A percentile compares a stretch with the other conserved stretches of the same genome.
These are phyloP conservation scores for Geotrichum ghanense DNA, from an alignment of 805 yeast genomes.

Conservation along the genomic window DNA sequence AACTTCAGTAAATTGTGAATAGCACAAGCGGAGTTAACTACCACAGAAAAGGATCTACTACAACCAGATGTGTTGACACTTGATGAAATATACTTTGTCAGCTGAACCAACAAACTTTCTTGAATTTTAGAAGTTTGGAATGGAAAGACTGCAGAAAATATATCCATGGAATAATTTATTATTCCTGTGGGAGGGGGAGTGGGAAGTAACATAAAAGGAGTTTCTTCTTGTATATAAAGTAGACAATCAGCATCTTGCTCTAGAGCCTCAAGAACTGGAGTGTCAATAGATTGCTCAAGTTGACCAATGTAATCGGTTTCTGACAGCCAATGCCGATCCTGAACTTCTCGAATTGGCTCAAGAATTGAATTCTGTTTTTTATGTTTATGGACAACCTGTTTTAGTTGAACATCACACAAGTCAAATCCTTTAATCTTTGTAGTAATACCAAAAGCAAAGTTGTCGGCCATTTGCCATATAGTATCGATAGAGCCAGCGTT, in stretches of 20 bases:
- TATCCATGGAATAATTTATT: slow-evolving; percentile 68
- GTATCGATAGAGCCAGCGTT: slow-evolving; percentile 19
- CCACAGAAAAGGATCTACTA: slow-evolving; percentile 36
- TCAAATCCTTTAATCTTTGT: slow-evolving; percentile 22
- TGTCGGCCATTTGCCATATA: slow-evolving; percentile 30
- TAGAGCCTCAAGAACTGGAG: slow-evolving; percentile 17
- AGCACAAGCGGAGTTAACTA: slow-evolving; percentile 53
- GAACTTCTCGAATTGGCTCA: slow-evolving; percentile 4
- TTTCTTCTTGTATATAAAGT: slow-evolving; percentile 9
- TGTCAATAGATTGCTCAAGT: slow-evolving; percentile 13
- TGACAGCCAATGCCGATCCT: slow-evolving; percentile 17
- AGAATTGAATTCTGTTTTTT: slow-evolving; percentile 16
- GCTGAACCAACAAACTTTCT: slow-evolving; percentile 72
- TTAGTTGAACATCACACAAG: slow-evolving; percentile 9
- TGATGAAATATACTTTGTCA: slow-evolving; percentile 40
- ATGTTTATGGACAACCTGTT: slow-evolving; percentile 4
- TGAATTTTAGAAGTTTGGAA: slow-evolving; percentile 68
- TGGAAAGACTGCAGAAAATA: slow-evolving; percentile 63
- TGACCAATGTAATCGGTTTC: slow-evolving; percentile 12
- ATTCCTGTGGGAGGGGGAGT: slow-evolving; percentile 34
- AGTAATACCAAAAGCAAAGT: slow-evolving; percentile 32
- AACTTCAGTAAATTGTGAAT: slow-evolving; percentile 38
- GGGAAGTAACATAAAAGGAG: slow-evolving; percentile 2
- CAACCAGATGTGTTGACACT: slow-evolving; percentile 15
- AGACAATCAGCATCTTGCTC: slow-evolving; percentile 18